Conservation (phyloP, 345 rosid species). For the Aurinia saxatilis region DNA sequence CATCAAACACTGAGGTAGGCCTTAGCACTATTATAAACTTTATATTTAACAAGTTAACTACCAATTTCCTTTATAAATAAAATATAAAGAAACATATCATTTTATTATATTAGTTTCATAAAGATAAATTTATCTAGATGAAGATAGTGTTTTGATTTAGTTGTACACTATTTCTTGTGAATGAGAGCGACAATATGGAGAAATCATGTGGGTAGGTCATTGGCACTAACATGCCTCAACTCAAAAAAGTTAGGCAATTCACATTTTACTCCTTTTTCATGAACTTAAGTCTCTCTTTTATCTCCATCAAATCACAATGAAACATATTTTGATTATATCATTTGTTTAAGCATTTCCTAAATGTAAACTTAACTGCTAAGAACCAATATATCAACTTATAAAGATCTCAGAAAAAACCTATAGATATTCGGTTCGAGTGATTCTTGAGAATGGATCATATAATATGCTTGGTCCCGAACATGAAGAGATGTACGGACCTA, state of each 20-base stretch:
- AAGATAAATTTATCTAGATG: neutral
- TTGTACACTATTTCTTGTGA: conserved; percentile 15
- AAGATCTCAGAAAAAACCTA: too few species aligned
- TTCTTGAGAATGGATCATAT: too few species aligned
- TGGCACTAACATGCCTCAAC: conserved; percentile 1
- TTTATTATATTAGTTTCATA: neutral
- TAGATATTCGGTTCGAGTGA: too few species aligned
- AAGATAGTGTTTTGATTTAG: conserved; percentile 24
- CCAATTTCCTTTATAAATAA: neutral
- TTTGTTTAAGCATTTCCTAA: neutral
- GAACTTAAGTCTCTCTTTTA: neutral
- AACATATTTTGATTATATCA: neutral
- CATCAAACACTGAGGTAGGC: conserved; percentile 21
- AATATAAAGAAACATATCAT: neutral
- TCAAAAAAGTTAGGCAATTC: conserved; percentile 12
- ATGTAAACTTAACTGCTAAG: neutral
- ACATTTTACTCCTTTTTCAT: conserved; percentile 1
- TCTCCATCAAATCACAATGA: neutral
- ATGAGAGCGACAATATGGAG: conserved; percentile 24
- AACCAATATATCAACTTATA: too few species aligned
- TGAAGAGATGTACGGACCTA: too few species aligned
- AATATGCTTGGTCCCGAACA: too few species aligned
- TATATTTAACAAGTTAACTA: conserved; percentile 10
- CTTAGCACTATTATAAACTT: conserved; percentile 7
- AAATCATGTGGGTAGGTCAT: conserved; percentile 29